phyloP scores from a whole-genome alignment of 345 rosid species.

The Brassica carinata region DNA sequence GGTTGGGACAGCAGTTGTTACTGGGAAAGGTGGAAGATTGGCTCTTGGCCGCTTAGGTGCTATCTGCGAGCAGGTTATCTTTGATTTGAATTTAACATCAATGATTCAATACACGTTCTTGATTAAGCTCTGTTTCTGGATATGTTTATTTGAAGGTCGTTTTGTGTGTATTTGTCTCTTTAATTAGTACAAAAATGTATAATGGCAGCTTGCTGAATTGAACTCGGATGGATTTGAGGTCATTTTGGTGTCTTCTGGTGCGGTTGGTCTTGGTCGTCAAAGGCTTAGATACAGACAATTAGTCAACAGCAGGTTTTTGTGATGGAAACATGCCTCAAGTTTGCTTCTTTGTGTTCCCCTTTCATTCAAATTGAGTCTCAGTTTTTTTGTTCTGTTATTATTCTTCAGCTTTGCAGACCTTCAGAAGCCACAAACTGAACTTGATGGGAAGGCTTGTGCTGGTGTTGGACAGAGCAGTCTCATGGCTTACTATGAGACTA shows the following conservation, averaged over 20 bases:
- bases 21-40: slow-evolving; percentile 87
- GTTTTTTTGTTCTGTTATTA: slow-evolving; percentile 5
- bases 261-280: slow-evolving; percentile 97
- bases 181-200: too few species aligned
- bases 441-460: slow-evolving; percentile 98
- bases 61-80: slow-evolving; percentile 84
- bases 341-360: not conserved
- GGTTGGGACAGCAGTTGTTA: slow-evolving; percentile 99
- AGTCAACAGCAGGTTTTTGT: slow-evolving; percentile 84
- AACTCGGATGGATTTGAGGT: slow-evolving; percentile 81
- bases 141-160: not conserved
- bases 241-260: slow-evolving; percentile 91
- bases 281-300: slow-evolving; percentile 82
- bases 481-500: slow-evolving; percentile 90
- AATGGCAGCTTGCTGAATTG: slow-evolving; percentile 73
- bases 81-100: not conserved
- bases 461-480: slow-evolving; percentile 98
- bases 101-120: not conserved
- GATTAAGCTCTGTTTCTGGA: not conserved
- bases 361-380: not conserved
- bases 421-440: slow-evolving; percentile 89
- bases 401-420: slow-evolving; percentile 84
- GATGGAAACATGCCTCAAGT: slow-evolving; percentile 1
- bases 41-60: slow-evolving; percentile 95
- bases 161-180: not conserved